These are phyloP conservation scores for Penicillium dipodomyicola DNA, from an alignment of 495 filamentous ascomycete species.

Conservation along the genomic window DNA sequence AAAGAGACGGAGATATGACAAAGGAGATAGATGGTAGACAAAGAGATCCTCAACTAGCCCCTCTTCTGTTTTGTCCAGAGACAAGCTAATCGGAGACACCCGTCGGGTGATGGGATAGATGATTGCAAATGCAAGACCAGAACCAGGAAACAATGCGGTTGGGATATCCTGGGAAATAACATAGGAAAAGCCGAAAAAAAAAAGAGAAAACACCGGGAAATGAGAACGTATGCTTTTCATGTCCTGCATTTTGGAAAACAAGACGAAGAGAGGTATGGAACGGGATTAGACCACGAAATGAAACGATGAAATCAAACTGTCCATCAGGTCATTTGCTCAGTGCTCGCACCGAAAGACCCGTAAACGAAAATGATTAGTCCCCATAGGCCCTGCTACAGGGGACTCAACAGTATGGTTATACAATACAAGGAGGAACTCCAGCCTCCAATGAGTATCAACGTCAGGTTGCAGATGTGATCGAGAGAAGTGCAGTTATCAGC, in stretches of 20 bases:
- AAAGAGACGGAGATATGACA: not conserved
- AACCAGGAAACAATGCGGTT: constrained; percentile 6
- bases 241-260: not conserved
- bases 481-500: not conserved
- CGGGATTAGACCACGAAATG: constrained; percentile 16
- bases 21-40: not conserved
- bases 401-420: constrained; percentile 22
- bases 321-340: constrained; percentile 2
- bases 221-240: constrained; percentile 10
- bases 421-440: constrained; percentile 24
- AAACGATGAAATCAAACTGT: constrained; percentile 7
- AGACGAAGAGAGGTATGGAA: not conserved
- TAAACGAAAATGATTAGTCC: constrained; percentile 21
- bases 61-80: not conserved
- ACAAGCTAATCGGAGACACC: not conserved
- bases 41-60: not conserved
- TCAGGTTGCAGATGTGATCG: constrained; percentile 4
- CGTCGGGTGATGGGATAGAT: constrained; percentile 2
- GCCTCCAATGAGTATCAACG: constrained; percentile 19
- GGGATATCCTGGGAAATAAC: constrained; percentile 4
- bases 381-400: constrained; percentile 40
- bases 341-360: constrained; percentile 11
- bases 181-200: not conserved
- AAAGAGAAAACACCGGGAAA: constrained; percentile 12
- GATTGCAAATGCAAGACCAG: not conserved